Evolutionary conservation across 768 basidiomycete genomes (phyloP), one percentile per base, ranked within the genome.

Genomic region (Lactifluus subvellereus): DNA sequence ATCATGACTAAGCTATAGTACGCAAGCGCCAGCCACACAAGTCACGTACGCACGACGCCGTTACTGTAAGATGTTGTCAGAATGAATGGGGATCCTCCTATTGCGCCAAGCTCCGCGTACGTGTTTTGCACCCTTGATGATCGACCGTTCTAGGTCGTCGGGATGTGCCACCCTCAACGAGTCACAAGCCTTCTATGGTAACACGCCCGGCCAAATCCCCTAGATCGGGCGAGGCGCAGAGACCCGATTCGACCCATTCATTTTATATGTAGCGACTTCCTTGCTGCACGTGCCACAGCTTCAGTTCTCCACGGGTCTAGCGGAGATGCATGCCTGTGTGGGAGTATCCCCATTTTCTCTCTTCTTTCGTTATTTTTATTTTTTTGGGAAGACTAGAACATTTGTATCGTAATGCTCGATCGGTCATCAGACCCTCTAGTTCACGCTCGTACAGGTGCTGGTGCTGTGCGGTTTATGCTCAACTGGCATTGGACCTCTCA

Each of bases 101-200:
- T 48, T 45, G 52, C 60, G 45, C 37, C 18, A 3, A 9, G 32
- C 40, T 55, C 35, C 51, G 54, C 38, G 20, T 16, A 6, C n/a
- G 33, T 18, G 5, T 10, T 37, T n/a, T 14, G 35, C 43, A 38
- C 61, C 61, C 42, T 32, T 48, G 32, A 53, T 53, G 62, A 59
- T 59, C 57, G 57, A 43, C 8, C 37, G 22, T 49, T 55, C 45
- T 33, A 38, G 54, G 61, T 43, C 48, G 11, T 48, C 48, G n/a
- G n/a, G 60, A 61, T 55, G n/a, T 27, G n/a, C 52, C 52, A 11
- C 43, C 40, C 13, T 16, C 40, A 16, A 33, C 8, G 2, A 54
- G 37, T 62, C 57, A 62, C 45, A 51, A 57, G 51, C 30, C 30
- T 22, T 40, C 22, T 27, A 27, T 27, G 27, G 27, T 27, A 27